A percentile compares a stretch with the other conserved stretches of the same genome.
These are phyloP conservation scores for Dentipellis sp. DNA, from an alignment of 768 basidiomycete genomes.

Conservation along the genomic window DNA sequence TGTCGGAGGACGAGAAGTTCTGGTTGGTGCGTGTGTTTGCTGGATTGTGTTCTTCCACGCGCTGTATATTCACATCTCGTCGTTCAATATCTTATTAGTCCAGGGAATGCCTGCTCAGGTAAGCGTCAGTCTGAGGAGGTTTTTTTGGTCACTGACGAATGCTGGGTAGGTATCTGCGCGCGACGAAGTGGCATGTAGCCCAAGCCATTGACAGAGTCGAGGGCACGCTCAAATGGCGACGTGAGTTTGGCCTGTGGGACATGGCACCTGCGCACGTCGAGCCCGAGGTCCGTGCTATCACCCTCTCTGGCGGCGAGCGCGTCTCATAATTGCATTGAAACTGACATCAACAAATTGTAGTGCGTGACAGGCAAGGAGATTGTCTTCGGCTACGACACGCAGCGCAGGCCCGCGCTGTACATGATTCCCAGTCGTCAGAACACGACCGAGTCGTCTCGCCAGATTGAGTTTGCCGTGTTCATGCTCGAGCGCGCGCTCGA, in stretches of 20 bases:
- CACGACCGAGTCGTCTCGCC: conserved; percentile 56
- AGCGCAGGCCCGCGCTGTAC: conserved; percentile 60
- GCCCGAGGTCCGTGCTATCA: conserved; percentile 46
- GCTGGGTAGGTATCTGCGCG: conserved; percentile 55
- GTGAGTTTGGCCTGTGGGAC: conserved; percentile 70
- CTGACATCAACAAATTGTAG: conserved; percentile 24
- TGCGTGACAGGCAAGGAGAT: conserved; percentile 78
- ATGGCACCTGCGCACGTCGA: conserved; percentile 57
- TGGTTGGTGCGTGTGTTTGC: conserved; percentile 47
- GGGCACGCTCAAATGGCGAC: conserved; percentile 67
- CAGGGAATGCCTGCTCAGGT: conserved; percentile 66
- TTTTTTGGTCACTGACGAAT: background rate
- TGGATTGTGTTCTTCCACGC: background rate
- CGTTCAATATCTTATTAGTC: conserved; percentile 24
- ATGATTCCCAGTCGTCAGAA: conserved; percentile 68
- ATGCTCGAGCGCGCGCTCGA: conserved; percentile 70
- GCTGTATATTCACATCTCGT: background rate
- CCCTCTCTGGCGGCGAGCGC: background rate
- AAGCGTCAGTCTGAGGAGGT: conserved; percentile 1
- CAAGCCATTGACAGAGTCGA: conserved; percentile 58
- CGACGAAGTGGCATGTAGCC: conserved; percentile 62
- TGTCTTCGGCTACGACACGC: conserved; percentile 64
- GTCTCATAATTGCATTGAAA: background rate
- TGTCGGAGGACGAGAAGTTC: conserved; percentile 63
- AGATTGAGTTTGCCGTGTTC: conserved; percentile 70